A percentile compares a stretch with the other conserved stretches of the same genome.
Evolutionary conservation across 371 early-diverging fungal genomes (phyloP).

Genomic region (Mucor piriformis): DNA sequence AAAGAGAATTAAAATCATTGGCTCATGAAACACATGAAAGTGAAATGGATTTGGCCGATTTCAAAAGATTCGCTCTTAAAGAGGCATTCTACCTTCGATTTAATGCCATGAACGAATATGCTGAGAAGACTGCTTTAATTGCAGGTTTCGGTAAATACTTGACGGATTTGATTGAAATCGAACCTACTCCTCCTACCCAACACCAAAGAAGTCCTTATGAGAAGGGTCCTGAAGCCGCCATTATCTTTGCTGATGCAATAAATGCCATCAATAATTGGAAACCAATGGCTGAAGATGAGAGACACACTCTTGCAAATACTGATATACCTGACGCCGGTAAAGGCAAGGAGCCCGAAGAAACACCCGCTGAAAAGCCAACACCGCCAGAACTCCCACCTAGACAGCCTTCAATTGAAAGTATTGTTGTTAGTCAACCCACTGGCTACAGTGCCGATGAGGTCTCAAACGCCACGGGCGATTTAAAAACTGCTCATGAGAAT

Average conservation of each 20-base stretch:
- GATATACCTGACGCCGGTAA: not conserved
- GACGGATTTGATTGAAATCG: constrained; percentile 46
- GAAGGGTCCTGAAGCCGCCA: constrained; percentile 37
- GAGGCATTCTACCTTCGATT: constrained; percentile 56
- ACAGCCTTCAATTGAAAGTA: constrained; percentile 3
- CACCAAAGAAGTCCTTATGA: constrained; percentile 34
- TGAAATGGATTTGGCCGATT: constrained; percentile 52
- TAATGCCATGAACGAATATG: constrained; percentile 51
- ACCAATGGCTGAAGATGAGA: constrained; percentile 40
- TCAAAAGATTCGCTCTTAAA: constrained; percentile 51
- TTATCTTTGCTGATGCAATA: constrained; percentile 46
- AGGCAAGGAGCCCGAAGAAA: constrained; percentile 21
- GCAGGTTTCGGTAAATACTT: constrained; percentile 57
- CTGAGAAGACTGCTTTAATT: constrained; percentile 46
- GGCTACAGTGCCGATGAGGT: constrained; percentile 23
- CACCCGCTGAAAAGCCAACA: not conserved
- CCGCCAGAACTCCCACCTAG: constrained; percentile 26
- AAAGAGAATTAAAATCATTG: constrained; percentile 40
- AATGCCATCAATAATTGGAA: constrained; percentile 45
- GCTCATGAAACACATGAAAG: constrained; percentile 45
- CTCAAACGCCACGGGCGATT: constrained; percentile 30
- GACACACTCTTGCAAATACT: constrained; percentile 37
- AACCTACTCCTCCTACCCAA: constrained; percentile 38
- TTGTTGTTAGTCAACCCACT: constrained; percentile 12
- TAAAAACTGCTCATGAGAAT: constrained; percentile 24